Conservation (phyloP, 495 filamentous ascomycete genomes). For the Massariosphaeria phaeospora region DNA sequence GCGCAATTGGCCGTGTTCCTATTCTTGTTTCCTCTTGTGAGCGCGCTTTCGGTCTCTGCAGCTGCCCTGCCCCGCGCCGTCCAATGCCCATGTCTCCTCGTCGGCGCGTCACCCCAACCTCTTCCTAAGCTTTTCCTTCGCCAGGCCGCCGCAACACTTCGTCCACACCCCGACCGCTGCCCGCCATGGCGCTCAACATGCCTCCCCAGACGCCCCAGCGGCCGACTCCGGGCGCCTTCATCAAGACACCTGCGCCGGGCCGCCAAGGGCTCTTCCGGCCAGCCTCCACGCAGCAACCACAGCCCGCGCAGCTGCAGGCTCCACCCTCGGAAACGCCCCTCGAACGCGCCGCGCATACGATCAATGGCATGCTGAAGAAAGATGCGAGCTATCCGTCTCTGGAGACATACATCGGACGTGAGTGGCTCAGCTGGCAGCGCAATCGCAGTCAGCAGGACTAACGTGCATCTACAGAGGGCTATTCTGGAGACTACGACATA, state of each 20-base stretch:
- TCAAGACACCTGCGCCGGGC: slow-evolving; percentile 37
- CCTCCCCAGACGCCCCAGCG: slow-evolving; percentile 28
- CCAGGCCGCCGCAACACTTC: slow-evolving; percentile 9
- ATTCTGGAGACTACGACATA: slow-evolving; percentile 87
- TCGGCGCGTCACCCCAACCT: slow-evolving; percentile 18
- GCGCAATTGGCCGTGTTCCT: slow-evolving; percentile 13
- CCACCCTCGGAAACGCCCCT: slow-evolving; percentile 50
- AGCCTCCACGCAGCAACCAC: slow-evolving; percentile 13
- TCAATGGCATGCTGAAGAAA: slow-evolving; percentile 68
- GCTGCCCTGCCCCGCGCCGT: not conserved
- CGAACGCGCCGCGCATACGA: slow-evolving; percentile 72
- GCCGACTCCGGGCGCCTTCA: slow-evolving; percentile 35
- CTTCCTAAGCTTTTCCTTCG: slow-evolving; percentile 10
- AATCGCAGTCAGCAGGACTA: not conserved
- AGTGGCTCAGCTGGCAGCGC: slow-evolving; percentile 39
- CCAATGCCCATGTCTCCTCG: slow-evolving; percentile 14
- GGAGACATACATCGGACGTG: slow-evolving; percentile 85
- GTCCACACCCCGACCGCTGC: not conserved
- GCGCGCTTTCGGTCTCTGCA: not conserved
- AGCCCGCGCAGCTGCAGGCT: slow-evolving; percentile 18
- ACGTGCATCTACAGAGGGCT: slow-evolving; percentile 57
- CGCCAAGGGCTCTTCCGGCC: slow-evolving; percentile 27
- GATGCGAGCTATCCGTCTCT: slow-evolving; percentile 84
- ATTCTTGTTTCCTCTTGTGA: not conserved
- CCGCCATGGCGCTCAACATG: slow-evolving; percentile 15